Evolutionary conservation across 2,329 filamentous ascomycete species (phyloP).

Genomic region (Penicillium sp.): DNA sequence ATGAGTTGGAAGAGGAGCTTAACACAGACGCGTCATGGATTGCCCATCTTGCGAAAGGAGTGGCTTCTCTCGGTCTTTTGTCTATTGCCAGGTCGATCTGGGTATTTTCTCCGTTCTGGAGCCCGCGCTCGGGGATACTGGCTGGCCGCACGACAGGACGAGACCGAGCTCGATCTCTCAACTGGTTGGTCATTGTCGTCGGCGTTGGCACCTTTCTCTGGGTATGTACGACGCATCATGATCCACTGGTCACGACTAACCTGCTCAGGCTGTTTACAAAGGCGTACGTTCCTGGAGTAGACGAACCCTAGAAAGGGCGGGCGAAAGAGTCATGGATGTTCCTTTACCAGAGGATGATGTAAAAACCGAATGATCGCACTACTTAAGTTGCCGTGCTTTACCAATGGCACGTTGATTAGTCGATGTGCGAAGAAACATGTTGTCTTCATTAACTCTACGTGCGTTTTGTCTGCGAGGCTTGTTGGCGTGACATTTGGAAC

Average conservation of each 20-base stretch:
- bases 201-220: constrained; percentile 77
- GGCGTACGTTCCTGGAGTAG: constrained; percentile 71
- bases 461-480: constrained; percentile 25
- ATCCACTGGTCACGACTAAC: constrained; percentile 19
- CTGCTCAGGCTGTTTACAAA: constrained; percentile 70
- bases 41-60: constrained; percentile 83
- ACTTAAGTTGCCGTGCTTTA: constrained; percentile 93
- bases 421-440: constrained; percentile 80
- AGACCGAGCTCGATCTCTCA: constrained; percentile 74
- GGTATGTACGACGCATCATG: constrained; percentile 50
- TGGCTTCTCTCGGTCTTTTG: constrained; percentile 83
- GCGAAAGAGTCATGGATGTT: constrained; percentile 79
- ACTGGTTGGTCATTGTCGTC: constrained; percentile 73
- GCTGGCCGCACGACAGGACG: constrained; percentile 49
- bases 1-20: constrained; percentile 40
- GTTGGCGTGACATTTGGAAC: constrained; percentile 19
- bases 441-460: constrained; percentile 34
- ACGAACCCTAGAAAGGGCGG: constrained; percentile 70
- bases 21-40: constrained; percentile 63
- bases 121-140: constrained; percentile 55
- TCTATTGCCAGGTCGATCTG: constrained; percentile 80
- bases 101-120: constrained; percentile 65
- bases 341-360: constrained; percentile 50
- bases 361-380: constrained; percentile 60
- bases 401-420: constrained; percentile 92